Evolutionary conservation across 176 grass and related monocot genomes (phyloP), one percentile per base, ranked within the genome.

Genomic region (Tuctoria greenei): DNA sequence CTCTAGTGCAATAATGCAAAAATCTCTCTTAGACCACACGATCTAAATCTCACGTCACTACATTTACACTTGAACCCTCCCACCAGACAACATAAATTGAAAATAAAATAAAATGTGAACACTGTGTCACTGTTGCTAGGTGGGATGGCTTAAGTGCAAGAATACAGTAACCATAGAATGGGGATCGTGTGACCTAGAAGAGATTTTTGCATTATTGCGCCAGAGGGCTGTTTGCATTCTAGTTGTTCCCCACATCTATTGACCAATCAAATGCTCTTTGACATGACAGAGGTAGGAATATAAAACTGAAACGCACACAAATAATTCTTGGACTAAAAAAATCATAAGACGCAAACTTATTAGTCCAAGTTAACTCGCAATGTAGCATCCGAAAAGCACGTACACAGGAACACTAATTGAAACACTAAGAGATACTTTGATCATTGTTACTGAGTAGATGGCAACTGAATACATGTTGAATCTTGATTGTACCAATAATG

Each of bases 301-400:
- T 41, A 49, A 62, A 58, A 45, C n/a, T 37, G 6, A 10, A 58
- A 67, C 40, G 6, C 47, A 61, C 31, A 59, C 6, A n/a, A 58
- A 50, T 79, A 79, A 38, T 27, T 27, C 59, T 39, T 59, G 56
- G 42, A 47, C 65, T 57, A 69, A 57, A 70, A 76, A 61, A 76
- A 6, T 39, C 1, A 18, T 11, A 73, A 73, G 24, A 1, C 15
- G 31, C 23, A 72, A 4, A 40, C 39, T 20, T 74, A 39, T 16
- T 0, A n/a, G 8, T 59, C 4, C 10, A 85, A 57, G 41, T 50
- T 73, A 28, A 50, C 14, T 40, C 69, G 23, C 6, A 18, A 66
- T 72, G 43, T 62, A 35, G 55, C 11, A 67, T 80, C 39, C 60
- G 24, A 41, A 46, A 58, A n/a, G 50, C 14, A 21, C 21, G 35